phyloP scores from a whole-genome alignment of 805 yeast species.

The Ogataea philodendri region DNA sequence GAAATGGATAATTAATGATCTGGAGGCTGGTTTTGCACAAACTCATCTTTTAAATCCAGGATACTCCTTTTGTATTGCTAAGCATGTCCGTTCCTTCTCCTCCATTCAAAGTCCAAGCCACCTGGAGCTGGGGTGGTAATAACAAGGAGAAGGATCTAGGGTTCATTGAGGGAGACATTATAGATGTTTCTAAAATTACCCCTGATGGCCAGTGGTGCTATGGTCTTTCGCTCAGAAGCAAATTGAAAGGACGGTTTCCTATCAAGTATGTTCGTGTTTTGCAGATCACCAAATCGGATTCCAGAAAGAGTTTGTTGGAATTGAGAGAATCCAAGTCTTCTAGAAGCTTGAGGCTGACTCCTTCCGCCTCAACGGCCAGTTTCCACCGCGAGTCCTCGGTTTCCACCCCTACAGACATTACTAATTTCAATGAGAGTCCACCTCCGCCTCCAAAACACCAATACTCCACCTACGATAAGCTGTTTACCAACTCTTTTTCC shows the following conservation, averaged over 20 bases:
- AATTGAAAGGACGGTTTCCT: conserved; percentile 83
- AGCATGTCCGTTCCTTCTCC: conserved; percentile 15
- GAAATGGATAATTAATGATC: conserved; percentile 11
- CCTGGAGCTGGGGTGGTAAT: conserved; percentile 93
- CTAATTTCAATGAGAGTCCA: conserved; percentile 20
- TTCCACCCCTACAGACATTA: conserved; percentile 7
- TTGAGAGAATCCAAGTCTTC: conserved; percentile 13
- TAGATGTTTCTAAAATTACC: conserved; percentile 66
- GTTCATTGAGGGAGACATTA: conserved; percentile 88
- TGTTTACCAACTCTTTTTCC: conserved; percentile 25
- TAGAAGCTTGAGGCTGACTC: conserved; percentile 12
- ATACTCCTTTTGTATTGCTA: neutral
- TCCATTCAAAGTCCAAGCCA: conserved; percentile 47
- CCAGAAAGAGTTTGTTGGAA: conserved; percentile 21
- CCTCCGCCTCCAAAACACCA: conserved; percentile 42
- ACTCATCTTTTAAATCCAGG: conserved; percentile 2
- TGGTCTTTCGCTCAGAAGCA: conserved; percentile 77
- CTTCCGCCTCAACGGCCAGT: conserved; percentile 22
- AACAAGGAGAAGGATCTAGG: conserved; percentile 80
- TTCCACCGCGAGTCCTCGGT: conserved; percentile 19
- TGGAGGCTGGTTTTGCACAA: conserved; percentile 12
- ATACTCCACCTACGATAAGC: conserved; percentile 12
- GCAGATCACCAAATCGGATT: conserved; percentile 29
- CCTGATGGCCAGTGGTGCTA: conserved; percentile 94
- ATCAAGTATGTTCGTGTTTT: conserved; percentile 73